Base-by-base conservation (phyloP, 305 asterid genomes). In the Plantago lanceolata region DNA sequence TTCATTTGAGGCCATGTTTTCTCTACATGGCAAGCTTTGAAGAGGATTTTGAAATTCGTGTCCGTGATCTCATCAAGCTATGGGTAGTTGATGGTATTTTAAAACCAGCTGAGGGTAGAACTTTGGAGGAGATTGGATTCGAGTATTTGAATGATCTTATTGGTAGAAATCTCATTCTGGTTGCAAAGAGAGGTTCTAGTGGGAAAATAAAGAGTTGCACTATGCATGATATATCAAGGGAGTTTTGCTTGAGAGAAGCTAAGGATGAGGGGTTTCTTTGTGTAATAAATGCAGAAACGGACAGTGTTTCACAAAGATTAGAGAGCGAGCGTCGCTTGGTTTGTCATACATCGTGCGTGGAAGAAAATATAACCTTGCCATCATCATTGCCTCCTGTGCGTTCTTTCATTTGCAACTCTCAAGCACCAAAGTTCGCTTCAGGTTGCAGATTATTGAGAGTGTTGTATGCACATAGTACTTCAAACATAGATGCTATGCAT, bases 11-110 rank as follows among this genome's bases (percentile, higher is more conserved):
- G 4, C 37, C 56, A 19, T 19, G 28, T 5, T 50, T 50, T 28
- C 56, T 50, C 26, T 24, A 50, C 29, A 50, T 50, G 56, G 28
- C 56, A 50, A 50, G 15, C 8, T 50, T 50, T 0, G 4, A 50
- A 50, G 56, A 50, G 19, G 56, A 50, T 19, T 20, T 1, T 2
- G 16, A 50, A 50, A 18, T 50, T 7, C 6, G 13, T 0, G 5
- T 50, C 15, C 2, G 28, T 6, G 13, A 50, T 7, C 28, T 50
- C 56, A 19, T 19, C 28, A 19, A 19, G 28, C 24, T 50, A 50
- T 50, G 53, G 53, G 19, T 48, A n/a, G 53, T 19, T 48, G 53
- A 48, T 17, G 53, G 53, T 8, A n/a, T 48, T 20, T 48, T 48
- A 14, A 50, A 50, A 50, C 56, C 56, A 50, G 0, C 6, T 5